Evolutionary conservation across 208 protist genomes (phyloP).

Genomic region (Phytomonas serpens): DNA sequence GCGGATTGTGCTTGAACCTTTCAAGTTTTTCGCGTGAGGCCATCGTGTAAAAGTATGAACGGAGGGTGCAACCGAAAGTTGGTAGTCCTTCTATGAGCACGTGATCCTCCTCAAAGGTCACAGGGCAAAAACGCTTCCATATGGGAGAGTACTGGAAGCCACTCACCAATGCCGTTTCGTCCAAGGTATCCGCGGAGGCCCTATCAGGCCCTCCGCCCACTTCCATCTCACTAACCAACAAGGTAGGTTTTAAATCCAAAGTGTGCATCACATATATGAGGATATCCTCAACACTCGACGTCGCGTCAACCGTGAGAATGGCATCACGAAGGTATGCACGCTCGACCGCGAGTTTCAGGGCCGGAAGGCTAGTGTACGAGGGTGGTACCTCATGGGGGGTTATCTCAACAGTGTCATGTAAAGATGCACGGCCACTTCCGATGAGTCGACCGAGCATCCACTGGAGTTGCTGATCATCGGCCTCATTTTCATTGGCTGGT

Average conservation of each 20-base stretch:
- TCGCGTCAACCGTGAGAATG: conserved; percentile 7
- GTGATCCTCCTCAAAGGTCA: conserved; percentile 52
- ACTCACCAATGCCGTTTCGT: conserved; percentile 25
- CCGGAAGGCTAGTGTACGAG: not conserved
- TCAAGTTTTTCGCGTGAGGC: conserved; percentile 40
- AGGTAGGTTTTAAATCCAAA: conserved; percentile 24
- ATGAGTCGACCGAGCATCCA: conserved; percentile 20
- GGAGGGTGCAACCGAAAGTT: conserved; percentile 55
- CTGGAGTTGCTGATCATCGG: conserved; percentile 8
- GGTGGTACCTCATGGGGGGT: not conserved
- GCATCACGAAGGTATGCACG: not conserved
- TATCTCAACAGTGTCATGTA: not conserved
- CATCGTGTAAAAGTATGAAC: conserved; percentile 48
- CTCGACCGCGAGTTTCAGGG: not conserved
- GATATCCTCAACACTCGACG: conserved; percentile 17
- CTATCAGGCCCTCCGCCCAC: not conserved
- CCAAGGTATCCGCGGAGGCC: conserved; percentile 11
- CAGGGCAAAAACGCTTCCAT: conserved; percentile 82
- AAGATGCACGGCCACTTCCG: conserved; percentile 13
- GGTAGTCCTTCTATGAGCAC: conserved; percentile 68
- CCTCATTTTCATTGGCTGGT: not conserved
- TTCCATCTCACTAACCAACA: conserved; percentile 22
- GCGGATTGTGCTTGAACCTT: conserved; percentile 55
- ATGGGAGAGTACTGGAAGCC: conserved; percentile 23
- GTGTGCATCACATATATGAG: conserved; percentile 37